phyloP scores from a whole-genome alignment of 2,329 filamentous ascomycete genomes.

The Ascochyta pisi region DNA sequence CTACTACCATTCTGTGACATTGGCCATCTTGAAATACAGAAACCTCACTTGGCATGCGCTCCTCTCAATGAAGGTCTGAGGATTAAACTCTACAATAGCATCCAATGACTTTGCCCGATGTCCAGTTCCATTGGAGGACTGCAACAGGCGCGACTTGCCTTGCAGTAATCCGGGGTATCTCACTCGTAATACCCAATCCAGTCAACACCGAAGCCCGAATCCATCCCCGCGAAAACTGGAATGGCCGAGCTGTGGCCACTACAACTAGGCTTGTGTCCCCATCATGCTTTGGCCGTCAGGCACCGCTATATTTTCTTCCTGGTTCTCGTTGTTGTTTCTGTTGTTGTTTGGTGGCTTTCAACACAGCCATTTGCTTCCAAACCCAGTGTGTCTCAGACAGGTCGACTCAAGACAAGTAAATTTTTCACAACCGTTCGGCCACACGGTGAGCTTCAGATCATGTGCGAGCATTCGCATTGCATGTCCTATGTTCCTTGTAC shows the following conservation, averaged over 20 bases:
- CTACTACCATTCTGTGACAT: background rate
- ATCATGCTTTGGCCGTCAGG: background rate
- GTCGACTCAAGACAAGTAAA: slow-evolving; percentile 15
- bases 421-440: slow-evolving; percentile 26
- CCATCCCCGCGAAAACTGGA: background rate
- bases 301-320: background rate
- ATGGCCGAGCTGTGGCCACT: slow-evolving; percentile 1
- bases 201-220: slow-evolving; percentile 12
- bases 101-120: background rate
- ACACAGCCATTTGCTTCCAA: slow-evolving; percentile 26
- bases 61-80: background rate
- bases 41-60: background rate
- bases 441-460: slow-evolving; percentile 29
- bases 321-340: background rate
- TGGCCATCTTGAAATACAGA: too few relatives aligned
- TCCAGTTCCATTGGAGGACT: background rate
- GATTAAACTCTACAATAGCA: background rate
- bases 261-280: slow-evolving; percentile 2
- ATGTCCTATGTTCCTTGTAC: slow-evolving; percentile 20
- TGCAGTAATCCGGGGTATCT: slow-evolving; percentile 1
- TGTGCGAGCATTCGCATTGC: slow-evolving; percentile 14
- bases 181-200: background rate
- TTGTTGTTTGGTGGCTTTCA: background rate
- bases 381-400: slow-evolving; percentile 36
- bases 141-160: background rate